These are phyloP conservation scores for Penicillium digitatum DNA, from an alignment of 2,329 filamentous ascomycete genomes.

Conservation along the genomic window DNA sequence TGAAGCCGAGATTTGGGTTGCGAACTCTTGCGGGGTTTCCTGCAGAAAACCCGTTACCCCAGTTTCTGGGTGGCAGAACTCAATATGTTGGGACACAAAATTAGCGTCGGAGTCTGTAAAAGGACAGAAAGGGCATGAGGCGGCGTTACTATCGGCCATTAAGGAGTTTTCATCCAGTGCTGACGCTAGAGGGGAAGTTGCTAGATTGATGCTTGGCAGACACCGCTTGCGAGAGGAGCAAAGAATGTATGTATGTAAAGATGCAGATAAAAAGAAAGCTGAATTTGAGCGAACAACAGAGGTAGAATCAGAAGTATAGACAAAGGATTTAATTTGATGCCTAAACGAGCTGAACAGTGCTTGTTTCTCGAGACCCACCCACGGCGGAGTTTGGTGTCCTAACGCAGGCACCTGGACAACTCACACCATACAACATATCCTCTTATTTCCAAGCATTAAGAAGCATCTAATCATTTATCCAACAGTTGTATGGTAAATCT, in stretches of 20 bases:
- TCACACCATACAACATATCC: not conserved
- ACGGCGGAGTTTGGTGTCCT: not conserved
- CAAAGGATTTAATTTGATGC: constrained; percentile 4
- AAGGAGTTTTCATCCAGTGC: not conserved
- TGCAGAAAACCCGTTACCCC: constrained; percentile 25
- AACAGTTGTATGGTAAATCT: not conserved
- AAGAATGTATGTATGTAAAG: constrained; percentile 3
- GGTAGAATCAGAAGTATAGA: not conserved
- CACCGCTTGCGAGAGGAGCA: not conserved
- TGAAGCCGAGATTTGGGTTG: not conserved
- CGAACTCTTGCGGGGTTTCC: constrained; percentile 6
- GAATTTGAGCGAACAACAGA: not conserved
- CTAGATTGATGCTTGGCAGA: not conserved
- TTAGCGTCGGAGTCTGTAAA: constrained; percentile 41
- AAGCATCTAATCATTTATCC: not conserved
- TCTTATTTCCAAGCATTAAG: not conserved
- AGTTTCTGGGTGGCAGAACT: constrained; percentile 44
- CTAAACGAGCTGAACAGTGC: not conserved
- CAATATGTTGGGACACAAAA: constrained; percentile 44
- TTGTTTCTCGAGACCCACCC: constrained; percentile 2
- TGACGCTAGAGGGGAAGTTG: not conserved
- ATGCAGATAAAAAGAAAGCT: not conserved
- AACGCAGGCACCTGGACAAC: not conserved
- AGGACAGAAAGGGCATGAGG: constrained; percentile 46
- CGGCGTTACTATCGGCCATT: constrained; percentile 21